Base-by-base conservation (phyloP, 2,329 filamentous ascomycete species). In the Emmonsiellopsis sp. region DNA sequence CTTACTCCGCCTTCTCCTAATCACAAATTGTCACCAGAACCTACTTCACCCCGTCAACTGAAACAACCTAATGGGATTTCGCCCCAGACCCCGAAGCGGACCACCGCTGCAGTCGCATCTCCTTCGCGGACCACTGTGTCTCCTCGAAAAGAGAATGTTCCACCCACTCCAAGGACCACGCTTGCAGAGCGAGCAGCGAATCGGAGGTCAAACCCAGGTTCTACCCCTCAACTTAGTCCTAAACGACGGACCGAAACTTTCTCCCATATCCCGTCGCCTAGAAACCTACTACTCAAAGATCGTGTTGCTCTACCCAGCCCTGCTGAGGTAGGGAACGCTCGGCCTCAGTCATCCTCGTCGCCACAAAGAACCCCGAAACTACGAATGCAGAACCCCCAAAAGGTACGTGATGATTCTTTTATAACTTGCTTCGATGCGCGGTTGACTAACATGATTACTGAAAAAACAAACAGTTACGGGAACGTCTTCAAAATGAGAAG, bases 401-500 rank as follows among this genome's bases (percentile, higher is more conserved):
- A 84, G 68, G 71, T 72, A 62, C 44, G 55, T 45, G 16, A 34
- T 26, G 37, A 11, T 7, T 5, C 41, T 31, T 51, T n/a, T 20
- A 20, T n/a, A 11, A 16, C 6, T 50, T 51, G 38, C 31, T 15
- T 42, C 26, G 38, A 35, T 41, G 34, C 31, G 32, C 44, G 30
- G 7, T 15, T 30, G 20, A 5, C 47, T 49, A 40, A 40, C 40
- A 7, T 13, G 10, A 49, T 49, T 20, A 38, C 9, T 8, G 10
- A 15, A 26, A 26, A 38, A 40, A 48, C 41, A n/a, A 46, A 52
- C 58, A 74, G 69, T 73, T 84, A 43, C 86, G 91, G 15, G 91
- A 96, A 71, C 85, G 92, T 35, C 77, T 96, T 0, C 86, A 92
- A 62, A 84, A 82, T 47, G 90, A 95, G 67, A 89, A 90, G 69